Evolutionary conservation across 2,329 filamentous ascomycete genomes (phyloP).

Genomic region (Xylaria sp.): DNA sequence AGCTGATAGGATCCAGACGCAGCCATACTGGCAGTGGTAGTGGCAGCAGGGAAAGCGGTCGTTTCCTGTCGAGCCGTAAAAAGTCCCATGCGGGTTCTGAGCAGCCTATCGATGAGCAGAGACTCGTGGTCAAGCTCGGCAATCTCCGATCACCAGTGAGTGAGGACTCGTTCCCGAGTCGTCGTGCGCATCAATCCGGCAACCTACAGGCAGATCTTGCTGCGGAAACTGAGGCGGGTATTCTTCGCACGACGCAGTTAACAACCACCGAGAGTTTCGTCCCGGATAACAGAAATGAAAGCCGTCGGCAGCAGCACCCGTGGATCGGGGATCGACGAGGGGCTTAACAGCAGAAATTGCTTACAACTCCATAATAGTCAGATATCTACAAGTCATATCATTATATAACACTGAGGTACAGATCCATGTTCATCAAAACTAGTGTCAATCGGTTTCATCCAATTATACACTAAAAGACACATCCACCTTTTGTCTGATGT

Average conservation of each 20-base stretch:
- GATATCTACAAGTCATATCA: too few relatives aligned
- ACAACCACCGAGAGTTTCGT: conserved; percentile 3
- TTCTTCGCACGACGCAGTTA: conserved; percentile 9
- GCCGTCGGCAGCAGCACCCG: not conserved
- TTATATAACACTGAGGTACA: too few relatives aligned
- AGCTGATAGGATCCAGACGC: not conserved
- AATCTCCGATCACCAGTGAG: conserved; percentile 2
- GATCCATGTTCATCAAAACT: too few relatives aligned
- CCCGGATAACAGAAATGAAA: not conserved
- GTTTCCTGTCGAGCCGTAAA: conserved; percentile 13
- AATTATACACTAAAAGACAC: not conserved
- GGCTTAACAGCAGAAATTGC: not conserved
- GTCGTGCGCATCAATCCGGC: not conserved
- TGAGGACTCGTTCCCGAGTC: conserved; percentile 7
- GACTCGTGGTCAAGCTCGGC: conserved; percentile 7
- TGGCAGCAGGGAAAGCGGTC: not conserved
- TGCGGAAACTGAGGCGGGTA: not conserved
- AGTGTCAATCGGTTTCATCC: too few relatives aligned
- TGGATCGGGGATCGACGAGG: not conserved
- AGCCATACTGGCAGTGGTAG: not conserved
- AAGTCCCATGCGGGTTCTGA: conserved; percentile 12
- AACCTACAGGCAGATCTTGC: not conserved
- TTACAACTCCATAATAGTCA: too few relatives aligned
- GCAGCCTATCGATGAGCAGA: conserved; percentile 15
- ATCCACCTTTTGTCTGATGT: too few relatives aligned